Conservation (phyloP, 2,329 filamentous ascomycete species). For the Fusarium tricinctum region DNA sequence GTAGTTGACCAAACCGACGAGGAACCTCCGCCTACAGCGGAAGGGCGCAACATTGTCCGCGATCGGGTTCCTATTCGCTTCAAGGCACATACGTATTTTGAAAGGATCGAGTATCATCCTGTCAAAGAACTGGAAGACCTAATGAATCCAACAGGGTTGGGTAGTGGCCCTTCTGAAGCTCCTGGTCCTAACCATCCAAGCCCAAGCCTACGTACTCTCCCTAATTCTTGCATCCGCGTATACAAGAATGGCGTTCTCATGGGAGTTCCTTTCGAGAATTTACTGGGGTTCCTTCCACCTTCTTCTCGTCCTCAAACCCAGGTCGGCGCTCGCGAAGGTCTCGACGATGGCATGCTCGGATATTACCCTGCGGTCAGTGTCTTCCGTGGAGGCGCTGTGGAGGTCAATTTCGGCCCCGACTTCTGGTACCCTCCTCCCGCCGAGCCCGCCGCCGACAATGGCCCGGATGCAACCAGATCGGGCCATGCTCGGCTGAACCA, state of each 20-base stretch:
- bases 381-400: constrained; percentile 89
- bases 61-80: constrained; percentile 96
- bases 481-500: constrained; percentile 46
- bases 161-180: constrained; percentile 64
- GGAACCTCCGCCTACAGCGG: constrained; percentile 65
- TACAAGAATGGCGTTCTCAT: constrained; percentile 93
- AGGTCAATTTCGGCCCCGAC: constrained; percentile 93
- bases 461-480: constrained; percentile 62
- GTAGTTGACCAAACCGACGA: constrained; percentile 79
- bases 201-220: constrained; percentile 85
- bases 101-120: constrained; percentile 89
- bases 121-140: constrained; percentile 90
- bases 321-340: constrained; percentile 83
- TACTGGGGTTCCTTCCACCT: constrained; percentile 91
- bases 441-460: constrained; percentile 60
- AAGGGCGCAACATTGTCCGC: constrained; percentile 85
- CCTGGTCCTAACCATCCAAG: constrained; percentile 80
- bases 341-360: constrained; percentile 94
- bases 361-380: constrained; percentile 96
- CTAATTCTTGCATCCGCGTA: constrained; percentile 86
- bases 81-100: constrained; percentile 94
- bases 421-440: constrained; percentile 89
- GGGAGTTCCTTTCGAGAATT: constrained; percentile 88
- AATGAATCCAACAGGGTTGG: constrained; percentile 71
- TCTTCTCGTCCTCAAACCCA: constrained; percentile 81